phyloP scores from a whole-genome alignment of 2,329 filamentous ascomycete genomes.

The Fusarium compactum region DNA sequence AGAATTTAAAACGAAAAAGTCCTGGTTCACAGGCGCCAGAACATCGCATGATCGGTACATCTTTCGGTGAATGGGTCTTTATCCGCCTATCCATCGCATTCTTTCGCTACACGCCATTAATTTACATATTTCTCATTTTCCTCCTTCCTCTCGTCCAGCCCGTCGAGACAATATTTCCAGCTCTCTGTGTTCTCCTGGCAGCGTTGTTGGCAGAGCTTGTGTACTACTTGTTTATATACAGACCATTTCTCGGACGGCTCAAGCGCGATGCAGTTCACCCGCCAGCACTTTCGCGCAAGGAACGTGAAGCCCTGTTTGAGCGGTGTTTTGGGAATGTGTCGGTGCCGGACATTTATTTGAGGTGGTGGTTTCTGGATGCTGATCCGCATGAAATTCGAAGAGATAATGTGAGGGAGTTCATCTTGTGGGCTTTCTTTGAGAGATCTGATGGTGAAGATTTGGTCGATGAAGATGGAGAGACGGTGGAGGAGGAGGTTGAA shows the following conservation, averaged over 20 bases:
- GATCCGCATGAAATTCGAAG: slow-evolving; percentile 66
- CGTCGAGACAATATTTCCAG: slow-evolving; percentile 24
- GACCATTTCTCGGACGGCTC: slow-evolving; percentile 58
- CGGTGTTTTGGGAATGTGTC: slow-evolving; percentile 67
- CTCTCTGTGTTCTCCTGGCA: slow-evolving; percentile 40
- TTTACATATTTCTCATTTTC: slow-evolving; percentile 53
- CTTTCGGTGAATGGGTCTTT: slow-evolving; percentile 55
- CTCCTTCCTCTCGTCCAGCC: slow-evolving; percentile 38
- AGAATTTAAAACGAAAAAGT: background rate
- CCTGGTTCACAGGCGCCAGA: slow-evolving; percentile 1
- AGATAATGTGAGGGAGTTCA: slow-evolving; percentile 77
- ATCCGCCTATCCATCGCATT: slow-evolving; percentile 60
- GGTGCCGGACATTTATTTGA: slow-evolving; percentile 68
- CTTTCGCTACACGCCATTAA: slow-evolving; percentile 58
- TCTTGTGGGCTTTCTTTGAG: slow-evolving; percentile 77
- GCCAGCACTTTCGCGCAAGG: slow-evolving; percentile 55
- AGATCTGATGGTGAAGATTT: slow-evolving; percentile 44
- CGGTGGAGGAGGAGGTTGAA: slow-evolving; percentile 58
- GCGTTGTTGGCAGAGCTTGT: slow-evolving; percentile 56
- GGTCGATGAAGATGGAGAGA: slow-evolving; percentile 42
- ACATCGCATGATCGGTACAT: slow-evolving; percentile 54
- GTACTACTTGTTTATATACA: slow-evolving; percentile 59
- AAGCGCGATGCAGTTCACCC: slow-evolving; percentile 56
- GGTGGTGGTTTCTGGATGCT: slow-evolving; percentile 75
- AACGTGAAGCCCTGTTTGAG: slow-evolving; percentile 68